These are phyloP conservation scores for Xylaria cubensis DNA, from an alignment of 495 filamentous ascomycete species.

Conservation along the genomic window DNA sequence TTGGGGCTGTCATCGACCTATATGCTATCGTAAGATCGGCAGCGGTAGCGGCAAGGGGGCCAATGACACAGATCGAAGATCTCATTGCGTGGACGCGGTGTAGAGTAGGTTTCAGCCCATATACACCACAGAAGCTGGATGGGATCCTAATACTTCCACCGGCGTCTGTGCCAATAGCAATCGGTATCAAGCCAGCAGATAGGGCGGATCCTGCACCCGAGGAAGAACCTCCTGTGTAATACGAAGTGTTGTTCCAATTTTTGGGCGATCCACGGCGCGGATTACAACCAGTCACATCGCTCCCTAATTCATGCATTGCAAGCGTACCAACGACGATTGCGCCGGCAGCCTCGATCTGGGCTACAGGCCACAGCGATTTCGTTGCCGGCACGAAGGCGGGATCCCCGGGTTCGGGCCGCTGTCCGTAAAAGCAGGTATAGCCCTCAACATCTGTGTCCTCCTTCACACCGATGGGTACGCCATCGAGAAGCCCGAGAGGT, in stretches of 20 bases:
- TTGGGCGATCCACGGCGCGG: conserved; percentile 69
- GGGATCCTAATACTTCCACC: conserved; percentile 88
- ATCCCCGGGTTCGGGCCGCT: conserved; percentile 45
- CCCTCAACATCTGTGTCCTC: conserved; percentile 82
- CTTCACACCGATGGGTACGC: conserved; percentile 85
- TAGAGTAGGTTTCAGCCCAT: conserved; percentile 86
- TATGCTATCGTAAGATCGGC: conserved; percentile 85
- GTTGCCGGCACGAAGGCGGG: conserved; percentile 43
- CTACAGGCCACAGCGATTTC: conserved; percentile 70
- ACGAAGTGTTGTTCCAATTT: conserved; percentile 80
- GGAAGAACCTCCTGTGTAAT: conserved; percentile 90
- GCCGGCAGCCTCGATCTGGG: conserved; percentile 76
- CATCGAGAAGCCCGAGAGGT: conserved; percentile 74
- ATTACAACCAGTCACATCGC: conserved; percentile 52
- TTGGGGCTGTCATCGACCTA: conserved; percentile 72
- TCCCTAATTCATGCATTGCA: conserved; percentile 91
- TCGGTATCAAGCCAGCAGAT: conserved; percentile 75
- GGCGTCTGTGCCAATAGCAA: conserved; percentile 84
- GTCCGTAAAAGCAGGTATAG: conserved; percentile 69
- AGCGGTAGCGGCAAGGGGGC: conserved; percentile 79
- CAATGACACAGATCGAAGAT: conserved; percentile 69
- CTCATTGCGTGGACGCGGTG: conserved; percentile 67
- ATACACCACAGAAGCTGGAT: conserved; percentile 81
- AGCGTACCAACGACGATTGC: conserved; percentile 84
- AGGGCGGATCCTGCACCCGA: conserved; percentile 84